Evolutionary conservation across 2,329 filamentous ascomycete genomes (phyloP).

Genomic region (Alternaria tenuissima): DNA sequence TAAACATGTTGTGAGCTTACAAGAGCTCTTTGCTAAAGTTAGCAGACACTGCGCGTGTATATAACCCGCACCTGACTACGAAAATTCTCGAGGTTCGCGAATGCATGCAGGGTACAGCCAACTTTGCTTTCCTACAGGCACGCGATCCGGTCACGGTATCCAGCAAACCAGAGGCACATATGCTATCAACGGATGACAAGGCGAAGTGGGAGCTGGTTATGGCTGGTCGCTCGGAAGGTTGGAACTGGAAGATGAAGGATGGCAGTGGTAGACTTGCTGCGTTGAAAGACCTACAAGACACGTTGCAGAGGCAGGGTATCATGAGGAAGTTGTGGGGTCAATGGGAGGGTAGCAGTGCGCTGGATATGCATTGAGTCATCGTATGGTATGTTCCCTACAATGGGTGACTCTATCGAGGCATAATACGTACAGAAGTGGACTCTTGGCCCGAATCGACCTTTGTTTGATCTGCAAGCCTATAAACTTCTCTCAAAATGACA

Average conservation of each 20-base stretch:
- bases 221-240: conserved; percentile 11
- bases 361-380: neutral
- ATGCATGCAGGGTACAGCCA: neutral
- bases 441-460: no score
- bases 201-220: conserved; percentile 17
- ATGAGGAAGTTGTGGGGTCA: conserved; percentile 14
- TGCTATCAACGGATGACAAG: conserved; percentile 6
- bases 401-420: neutral
- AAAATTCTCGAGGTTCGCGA: conserved; percentile 24
- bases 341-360: conserved; percentile 8
- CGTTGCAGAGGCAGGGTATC: conserved; percentile 15
- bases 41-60: conserved; percentile 18
- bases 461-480: no score
- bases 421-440: no score
- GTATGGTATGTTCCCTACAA: neutral
- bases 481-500: no score
- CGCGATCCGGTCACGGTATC: conserved; percentile 11
- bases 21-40: neutral
- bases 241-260: conserved; percentile 9
- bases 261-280: conserved; percentile 17
- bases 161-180: neutral
- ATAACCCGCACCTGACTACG: conserved; percentile 12
- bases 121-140: conserved; percentile 22
- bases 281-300: conserved; percentile 17
- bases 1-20: neutral